Evolutionary conservation across 345 rosid species (phyloP).

Genomic region (Rubroshorea leprosula): DNA sequence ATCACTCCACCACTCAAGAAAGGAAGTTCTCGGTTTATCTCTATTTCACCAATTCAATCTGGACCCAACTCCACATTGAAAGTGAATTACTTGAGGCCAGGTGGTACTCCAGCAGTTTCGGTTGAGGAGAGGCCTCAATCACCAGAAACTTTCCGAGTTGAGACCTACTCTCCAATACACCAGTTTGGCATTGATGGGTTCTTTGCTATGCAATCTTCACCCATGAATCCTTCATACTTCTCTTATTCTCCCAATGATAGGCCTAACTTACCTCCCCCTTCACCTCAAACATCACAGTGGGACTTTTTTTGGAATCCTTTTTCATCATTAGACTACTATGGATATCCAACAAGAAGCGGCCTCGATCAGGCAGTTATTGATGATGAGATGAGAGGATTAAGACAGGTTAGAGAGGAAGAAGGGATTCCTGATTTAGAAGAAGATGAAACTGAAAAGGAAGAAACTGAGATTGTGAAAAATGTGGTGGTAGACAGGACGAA

Average conservation of each 20-base stretch:
- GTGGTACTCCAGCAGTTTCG: conserved; percentile 57
- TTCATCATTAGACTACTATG: conserved; percentile 79
- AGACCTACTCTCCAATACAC: conserved; percentile 54
- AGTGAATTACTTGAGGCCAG: conserved; percentile 59
- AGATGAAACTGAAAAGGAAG: conserved; percentile 64
- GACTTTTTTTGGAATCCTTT: conserved; percentile 97
- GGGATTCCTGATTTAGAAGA: conserved; percentile 92
- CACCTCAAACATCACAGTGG: conserved; percentile 92
- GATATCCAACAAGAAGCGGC: conserved; percentile 50
- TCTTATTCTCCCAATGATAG: conserved; percentile 42
- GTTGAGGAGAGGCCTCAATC: conserved; percentile 75
- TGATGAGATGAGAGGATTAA: conserved; percentile 72
- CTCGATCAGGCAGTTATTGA: conserved; percentile 58
- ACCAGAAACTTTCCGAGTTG: conserved; percentile 61
- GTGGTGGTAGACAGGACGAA: conserved; percentile 28
- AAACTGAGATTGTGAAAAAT: conserved; percentile 29
- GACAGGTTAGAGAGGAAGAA: conserved; percentile 94
- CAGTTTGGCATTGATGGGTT: conserved; percentile 52
- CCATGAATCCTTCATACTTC: conserved; percentile 37
- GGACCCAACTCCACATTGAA: conserved; percentile 45
- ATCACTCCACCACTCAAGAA: conserved; percentile 59
- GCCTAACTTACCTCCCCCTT: conserved; percentile 66
- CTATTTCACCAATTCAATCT: conserved; percentile 56
- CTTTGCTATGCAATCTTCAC: conserved; percentile 55
- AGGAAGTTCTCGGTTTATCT: conserved; percentile 52